Evolutionary conservation across 73 alveolate genomes (phyloP).

Genomic region (Tetrahymena thermophila): DNA sequence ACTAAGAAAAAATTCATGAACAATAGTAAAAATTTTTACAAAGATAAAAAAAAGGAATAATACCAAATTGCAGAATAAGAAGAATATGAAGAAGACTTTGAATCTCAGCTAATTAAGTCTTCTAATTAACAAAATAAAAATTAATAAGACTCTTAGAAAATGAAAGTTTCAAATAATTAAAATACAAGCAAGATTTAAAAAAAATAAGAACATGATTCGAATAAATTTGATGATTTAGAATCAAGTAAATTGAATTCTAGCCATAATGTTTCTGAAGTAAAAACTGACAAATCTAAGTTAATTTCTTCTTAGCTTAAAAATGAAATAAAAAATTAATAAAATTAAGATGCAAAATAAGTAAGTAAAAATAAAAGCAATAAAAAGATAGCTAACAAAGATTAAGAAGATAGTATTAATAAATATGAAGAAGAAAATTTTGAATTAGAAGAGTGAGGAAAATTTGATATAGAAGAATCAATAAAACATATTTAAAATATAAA

Average conservation of each 20-base stretch:
- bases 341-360: not conserved
- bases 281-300: not conserved
- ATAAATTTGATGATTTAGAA: not conserved
- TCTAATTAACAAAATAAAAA: not conserved
- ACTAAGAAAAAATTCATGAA: not conserved
- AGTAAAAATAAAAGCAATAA: not conserved
- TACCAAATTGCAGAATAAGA: not conserved
- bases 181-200: not conserved
- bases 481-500: too few species aligned
- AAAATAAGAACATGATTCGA: not conserved
- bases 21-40: not conserved
- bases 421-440: not conserved
- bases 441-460: not conserved
- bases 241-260: not conserved
- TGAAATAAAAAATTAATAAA: not conserved
- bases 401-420: not conserved
- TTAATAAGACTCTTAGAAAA: not conserved
- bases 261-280: not conserved
- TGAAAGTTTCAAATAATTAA: not conserved
- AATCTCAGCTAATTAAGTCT: not conserved
- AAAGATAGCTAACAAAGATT: not conserved
- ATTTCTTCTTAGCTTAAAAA: not conserved
- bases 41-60: not conserved
- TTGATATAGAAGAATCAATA: not conserved
- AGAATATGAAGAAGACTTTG: not conserved